Percentiles rank a stretch among this genome's conserved stretches.
These are phyloP conservation scores for Nepenthes gracilis DNA, from an alignment of 148 eudicot genomes.

Conservation along the genomic window DNA sequence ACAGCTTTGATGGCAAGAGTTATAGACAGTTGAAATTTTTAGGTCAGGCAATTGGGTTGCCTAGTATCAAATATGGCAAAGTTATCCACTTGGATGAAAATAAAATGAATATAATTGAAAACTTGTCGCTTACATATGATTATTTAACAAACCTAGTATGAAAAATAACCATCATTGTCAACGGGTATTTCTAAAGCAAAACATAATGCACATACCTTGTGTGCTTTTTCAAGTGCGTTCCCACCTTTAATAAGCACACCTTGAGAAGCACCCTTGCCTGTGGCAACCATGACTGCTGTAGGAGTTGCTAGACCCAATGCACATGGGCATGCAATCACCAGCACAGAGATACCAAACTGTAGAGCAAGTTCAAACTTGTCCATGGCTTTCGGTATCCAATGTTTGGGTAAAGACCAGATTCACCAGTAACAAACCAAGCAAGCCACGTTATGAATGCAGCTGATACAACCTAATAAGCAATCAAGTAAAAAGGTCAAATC, in stretches of 20 bases:
- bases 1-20: too few relatives aligned
- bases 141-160: too few relatives aligned
- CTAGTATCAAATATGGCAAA: too few relatives aligned
- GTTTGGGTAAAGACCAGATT: conserved; percentile 62
- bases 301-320: conserved; percentile 98
- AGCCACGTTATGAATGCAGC: conserved; percentile 77
- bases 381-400: conserved; percentile 82
- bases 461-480: conserved; percentile 51
- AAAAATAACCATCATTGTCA: background rate
- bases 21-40: too few relatives aligned
- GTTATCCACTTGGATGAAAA: too few relatives aligned
- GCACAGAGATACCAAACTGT: conserved; percentile 90
- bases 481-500: conserved; percentile 1
- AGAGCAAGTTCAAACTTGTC: conserved; percentile 93
- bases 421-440: conserved; percentile 76
- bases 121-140: too few relatives aligned
- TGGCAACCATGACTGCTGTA: conserved; percentile 98
- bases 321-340: conserved; percentile 98
- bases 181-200: background rate
- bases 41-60: too few relatives aligned
- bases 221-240: conserved; percentile 87
- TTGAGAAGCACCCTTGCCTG: conserved; percentile 95
- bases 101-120: too few relatives aligned
- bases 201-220: conserved; percentile 46
- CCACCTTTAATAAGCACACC: conserved; percentile 99